Percentiles rank a stretch among this genome's conserved stretches.
Evolutionary conservation across 2,329 filamentous ascomycete genomes (phyloP).

Genomic region (Penicillium sp.): DNA sequence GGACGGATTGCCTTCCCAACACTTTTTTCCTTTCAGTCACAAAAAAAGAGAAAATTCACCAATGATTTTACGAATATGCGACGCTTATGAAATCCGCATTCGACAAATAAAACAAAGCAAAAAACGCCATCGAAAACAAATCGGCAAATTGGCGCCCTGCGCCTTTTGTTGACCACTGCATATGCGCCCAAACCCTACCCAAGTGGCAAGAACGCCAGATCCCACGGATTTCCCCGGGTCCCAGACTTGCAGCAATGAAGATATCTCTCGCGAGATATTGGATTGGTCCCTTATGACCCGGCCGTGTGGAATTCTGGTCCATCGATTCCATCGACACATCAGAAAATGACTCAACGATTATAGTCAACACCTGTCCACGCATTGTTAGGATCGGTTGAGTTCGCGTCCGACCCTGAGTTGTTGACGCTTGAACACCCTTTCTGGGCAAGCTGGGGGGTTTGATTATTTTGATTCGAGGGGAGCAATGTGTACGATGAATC

Average conservation of each 20-base stretch:
- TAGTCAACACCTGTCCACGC: slow-evolving; percentile 3
- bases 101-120: slow-evolving; percentile 16
- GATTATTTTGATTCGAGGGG: slow-evolving; percentile 1
- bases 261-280: slow-evolving; percentile 27
- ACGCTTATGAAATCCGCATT: slow-evolving; percentile 19
- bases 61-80: slow-evolving; percentile 19
- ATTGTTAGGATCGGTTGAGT: slow-evolving; percentile 32
- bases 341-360: slow-evolving; percentile 21
- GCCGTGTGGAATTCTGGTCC: slow-evolving; percentile 32
- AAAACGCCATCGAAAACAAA: slow-evolving; percentile 16
- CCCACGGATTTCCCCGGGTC: slow-evolving; percentile 34
- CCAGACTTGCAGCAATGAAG: slow-evolving; percentile 47
- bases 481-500: slow-evolving; percentile 11
- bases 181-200: slow-evolving; percentile 17
- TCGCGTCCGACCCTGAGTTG: slow-evolving; percentile 32
- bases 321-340: slow-evolving; percentile 18
- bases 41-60: slow-evolving; percentile 17
- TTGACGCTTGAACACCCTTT: slow-evolving; percentile 42
- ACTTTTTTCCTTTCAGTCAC: slow-evolving; percentile 6
- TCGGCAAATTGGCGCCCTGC: slow-evolving; percentile 6
- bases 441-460: slow-evolving; percentile 2
- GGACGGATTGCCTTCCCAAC: neutral
- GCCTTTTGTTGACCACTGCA: slow-evolving; percentile 8
- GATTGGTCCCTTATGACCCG: slow-evolving; percentile 43
- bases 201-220: slow-evolving; percentile 27